phyloP scores from a whole-genome alignment of 2,329 filamentous ascomycete species.

The Epichloe scottii region DNA sequence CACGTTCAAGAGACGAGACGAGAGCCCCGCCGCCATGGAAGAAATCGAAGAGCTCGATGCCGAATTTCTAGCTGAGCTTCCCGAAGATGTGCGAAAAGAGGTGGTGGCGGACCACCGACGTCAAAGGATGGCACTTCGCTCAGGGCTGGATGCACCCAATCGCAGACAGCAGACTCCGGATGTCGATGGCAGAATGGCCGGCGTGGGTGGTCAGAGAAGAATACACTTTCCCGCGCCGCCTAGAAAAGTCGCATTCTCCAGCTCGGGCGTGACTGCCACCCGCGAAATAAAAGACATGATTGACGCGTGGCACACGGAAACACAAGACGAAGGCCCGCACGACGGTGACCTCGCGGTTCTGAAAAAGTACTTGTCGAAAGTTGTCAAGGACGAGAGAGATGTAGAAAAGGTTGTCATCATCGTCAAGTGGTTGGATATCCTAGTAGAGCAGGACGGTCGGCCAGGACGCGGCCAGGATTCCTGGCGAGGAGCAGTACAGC shows the following conservation, averaged over 20 bases:
- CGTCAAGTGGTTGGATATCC: conserved; percentile 52
- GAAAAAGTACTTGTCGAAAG: conserved; percentile 55
- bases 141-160: conserved; percentile 31
- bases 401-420: conserved; percentile 61
- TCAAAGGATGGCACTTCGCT: conserved; percentile 43
- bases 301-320: conserved; percentile 62
- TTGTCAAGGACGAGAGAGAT: conserved; percentile 66
- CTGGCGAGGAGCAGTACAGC: conserved; percentile 34
- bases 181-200: conserved; percentile 13
- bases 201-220: conserved; percentile 24
- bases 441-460: conserved; percentile 36
- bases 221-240: conserved; percentile 36
- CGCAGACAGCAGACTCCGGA: conserved; percentile 14
- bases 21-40: conserved; percentile 15
- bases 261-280: conserved; percentile 27
- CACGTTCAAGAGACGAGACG: conserved; percentile 40
- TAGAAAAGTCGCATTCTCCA: conserved; percentile 33
- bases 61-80: conserved; percentile 70
- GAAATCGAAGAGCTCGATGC: conserved; percentile 44
- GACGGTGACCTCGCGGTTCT: conserved; percentile 64
- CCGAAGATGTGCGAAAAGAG: conserved; percentile 67
- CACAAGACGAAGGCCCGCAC: conserved; percentile 64
- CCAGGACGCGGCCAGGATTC: conserved; percentile 24
- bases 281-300: conserved; percentile 62
- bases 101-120: conserved; percentile 58